A percentile compares a stretch with the other conserved stretches of the same genome.
phyloP scores from a whole-genome alignment of 257 asterid species.

The Henckelia pumila region DNA sequence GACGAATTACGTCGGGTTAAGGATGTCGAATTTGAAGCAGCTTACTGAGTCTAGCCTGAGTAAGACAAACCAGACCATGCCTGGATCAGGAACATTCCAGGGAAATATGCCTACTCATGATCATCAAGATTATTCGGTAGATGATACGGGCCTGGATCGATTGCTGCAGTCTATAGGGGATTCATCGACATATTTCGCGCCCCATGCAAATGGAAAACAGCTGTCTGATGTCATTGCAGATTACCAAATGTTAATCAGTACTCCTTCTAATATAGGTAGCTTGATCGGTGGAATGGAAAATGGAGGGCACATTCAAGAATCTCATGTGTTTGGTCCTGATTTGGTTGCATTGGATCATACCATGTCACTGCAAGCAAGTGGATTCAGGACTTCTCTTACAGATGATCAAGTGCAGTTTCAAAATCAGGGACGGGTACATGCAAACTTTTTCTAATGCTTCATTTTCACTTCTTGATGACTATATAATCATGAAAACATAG shows the following conservation, averaged over 20 bases:
- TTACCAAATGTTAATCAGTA: neutral
- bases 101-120: neutral
- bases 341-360: slow-evolving; percentile 18
- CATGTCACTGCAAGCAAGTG: slow-evolving; percentile 11
- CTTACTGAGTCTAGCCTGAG: neutral
- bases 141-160: slow-evolving; percentile 3
- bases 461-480: neutral
- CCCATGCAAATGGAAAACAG: neutral
- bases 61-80: neutral
- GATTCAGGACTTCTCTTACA: slow-evolving; percentile 20
- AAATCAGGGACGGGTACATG: slow-evolving; percentile 27
- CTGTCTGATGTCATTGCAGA: slow-evolving; percentile 18
- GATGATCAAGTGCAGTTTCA: slow-evolving; percentile 24
- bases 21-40: slow-evolving; percentile 17
- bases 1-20: slow-evolving; percentile 27
- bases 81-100: slow-evolving; percentile 1
- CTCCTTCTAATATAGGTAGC: slow-evolving; percentile 6
- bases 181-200: neutral
- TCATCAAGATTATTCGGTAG: neutral
- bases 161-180: slow-evolving; percentile 8
- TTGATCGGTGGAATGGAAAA: slow-evolving; percentile 4
- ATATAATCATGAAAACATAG: neutral
- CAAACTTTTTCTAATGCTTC: neutral
- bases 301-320: slow-evolving; percentile 18
- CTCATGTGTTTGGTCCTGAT: slow-evolving; percentile 18